These are phyloP conservation scores for Drechslerella dactyloides DNA, from an alignment of 2,329 filamentous ascomycete species.

Conservation along the genomic window DNA sequence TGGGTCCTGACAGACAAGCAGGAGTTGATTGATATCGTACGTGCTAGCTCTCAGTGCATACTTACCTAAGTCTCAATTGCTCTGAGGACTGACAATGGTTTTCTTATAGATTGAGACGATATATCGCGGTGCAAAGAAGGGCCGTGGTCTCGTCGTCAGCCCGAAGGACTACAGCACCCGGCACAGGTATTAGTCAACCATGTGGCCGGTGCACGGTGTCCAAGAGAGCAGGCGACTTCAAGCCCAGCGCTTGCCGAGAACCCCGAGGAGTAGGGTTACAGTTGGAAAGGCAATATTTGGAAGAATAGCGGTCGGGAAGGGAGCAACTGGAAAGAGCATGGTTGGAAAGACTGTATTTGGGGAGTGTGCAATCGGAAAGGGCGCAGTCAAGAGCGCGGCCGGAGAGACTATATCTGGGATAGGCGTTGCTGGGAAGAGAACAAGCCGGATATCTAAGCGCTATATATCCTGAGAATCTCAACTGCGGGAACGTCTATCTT, in stretches of 20 bases:
- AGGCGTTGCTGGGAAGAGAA: too few relatives aligned
- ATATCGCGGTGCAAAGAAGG: slow-evolving; percentile 98
- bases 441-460: too few relatives aligned
- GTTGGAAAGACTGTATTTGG: too few relatives aligned
- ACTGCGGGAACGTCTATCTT: too few relatives aligned
- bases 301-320: too few relatives aligned
- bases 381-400: too few relatives aligned
- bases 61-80: not conserved
- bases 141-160: slow-evolving; percentile 91
- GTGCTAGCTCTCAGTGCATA: slow-evolving; percentile 14
- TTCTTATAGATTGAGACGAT: slow-evolving; percentile 77
- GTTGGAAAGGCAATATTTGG: too few relatives aligned
- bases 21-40: slow-evolving; percentile 87
- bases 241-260: not conserved
- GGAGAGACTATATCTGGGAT: too few relatives aligned
- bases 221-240: not conserved
- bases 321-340: too few relatives aligned
- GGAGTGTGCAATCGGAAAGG: too few relatives aligned
- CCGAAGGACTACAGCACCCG: slow-evolving; percentile 72
- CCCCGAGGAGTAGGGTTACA: too few relatives aligned
- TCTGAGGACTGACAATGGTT: slow-evolving; percentile 13
- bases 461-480: too few relatives aligned
- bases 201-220: not conserved
- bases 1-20: slow-evolving; percentile 98
- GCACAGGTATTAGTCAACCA: slow-evolving; percentile 52